phyloP scores from a whole-genome alignment of 345 rosid genomes.

The Lagerstroemia speciosa region DNA sequence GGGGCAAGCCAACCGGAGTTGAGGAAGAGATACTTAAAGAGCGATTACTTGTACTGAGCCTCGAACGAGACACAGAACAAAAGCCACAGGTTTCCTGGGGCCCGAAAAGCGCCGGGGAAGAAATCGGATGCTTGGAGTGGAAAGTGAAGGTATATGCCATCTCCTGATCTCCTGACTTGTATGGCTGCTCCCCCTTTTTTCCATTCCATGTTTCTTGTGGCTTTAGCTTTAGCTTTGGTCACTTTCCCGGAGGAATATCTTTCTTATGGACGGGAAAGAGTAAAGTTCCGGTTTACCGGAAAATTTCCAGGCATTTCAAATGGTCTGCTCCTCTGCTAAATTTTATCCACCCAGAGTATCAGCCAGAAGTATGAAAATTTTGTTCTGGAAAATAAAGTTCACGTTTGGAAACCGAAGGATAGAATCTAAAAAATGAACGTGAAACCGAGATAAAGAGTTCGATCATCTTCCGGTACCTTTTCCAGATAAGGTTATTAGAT shows the following conservation, averaged over 20 bases:
- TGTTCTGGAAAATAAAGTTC: too few species aligned
- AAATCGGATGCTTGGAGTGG: background rate
- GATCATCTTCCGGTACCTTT: too few species aligned
- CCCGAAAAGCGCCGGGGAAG: background rate
- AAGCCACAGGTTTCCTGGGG: constrained; percentile 6
- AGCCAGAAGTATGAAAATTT: background rate
- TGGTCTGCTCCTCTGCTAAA: too few species aligned
- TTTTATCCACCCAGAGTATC: background rate
- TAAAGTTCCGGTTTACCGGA: background rate
- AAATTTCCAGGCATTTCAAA: background rate
- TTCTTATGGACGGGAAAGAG: background rate
- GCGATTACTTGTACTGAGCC: constrained; percentile 5
- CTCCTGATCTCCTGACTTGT: background rate
- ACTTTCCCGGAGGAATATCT: background rate
- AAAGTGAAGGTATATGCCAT: background rate
- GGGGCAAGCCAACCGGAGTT: constrained; percentile 14
- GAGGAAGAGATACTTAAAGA: constrained; percentile 16
- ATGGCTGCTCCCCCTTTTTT: background rate
- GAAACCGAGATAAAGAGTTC: too few species aligned
- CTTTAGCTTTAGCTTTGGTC: too few species aligned
- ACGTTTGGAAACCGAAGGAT: too few species aligned
- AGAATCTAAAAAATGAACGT: too few species aligned
- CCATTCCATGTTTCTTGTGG: background rate
- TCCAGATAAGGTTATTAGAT: too few species aligned
- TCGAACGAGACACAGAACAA: constrained; percentile 1